These are phyloP conservation scores for Mycena kentingensis DNA, from an alignment of 768 basidiomycete genomes.

Conservation along the genomic window DNA sequence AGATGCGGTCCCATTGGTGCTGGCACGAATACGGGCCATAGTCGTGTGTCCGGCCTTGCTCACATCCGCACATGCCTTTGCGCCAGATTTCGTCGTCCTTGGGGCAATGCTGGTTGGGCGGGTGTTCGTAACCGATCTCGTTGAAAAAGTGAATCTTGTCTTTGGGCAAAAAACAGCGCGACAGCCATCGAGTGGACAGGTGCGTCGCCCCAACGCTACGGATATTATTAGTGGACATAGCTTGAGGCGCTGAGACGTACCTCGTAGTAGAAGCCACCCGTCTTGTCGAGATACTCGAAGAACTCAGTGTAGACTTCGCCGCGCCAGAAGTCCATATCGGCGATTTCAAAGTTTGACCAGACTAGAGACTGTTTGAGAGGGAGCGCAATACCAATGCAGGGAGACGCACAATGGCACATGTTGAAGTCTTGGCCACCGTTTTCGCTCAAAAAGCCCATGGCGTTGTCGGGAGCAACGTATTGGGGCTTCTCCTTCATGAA, in stretches of 20 bases:
- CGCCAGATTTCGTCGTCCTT: conserved; percentile 35
- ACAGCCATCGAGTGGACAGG: conserved; percentile 75
- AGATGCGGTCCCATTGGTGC: conserved; percentile 48
- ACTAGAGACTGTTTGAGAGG: conserved; percentile 31
- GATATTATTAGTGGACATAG: conserved; percentile 37
- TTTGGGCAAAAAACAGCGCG: conserved; percentile 56
- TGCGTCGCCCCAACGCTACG: conserved; percentile 57
- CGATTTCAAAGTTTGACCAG: conserved; percentile 75
- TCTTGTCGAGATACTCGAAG: conserved; percentile 62
- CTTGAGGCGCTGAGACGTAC: conserved; percentile 41
- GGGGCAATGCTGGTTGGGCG: conserved; percentile 56
- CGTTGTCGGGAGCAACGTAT: conserved; percentile 57
- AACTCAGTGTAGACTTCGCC: conserved; percentile 63
- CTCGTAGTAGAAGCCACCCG: conserved; percentile 71
- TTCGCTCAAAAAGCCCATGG: conserved; percentile 54
- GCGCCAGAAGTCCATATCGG: conserved; percentile 65
- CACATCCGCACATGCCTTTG: conserved; percentile 50
- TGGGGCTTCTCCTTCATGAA: conserved; percentile 57
- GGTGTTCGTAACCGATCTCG: conserved; percentile 43
- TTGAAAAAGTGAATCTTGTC: conserved; percentile 50
- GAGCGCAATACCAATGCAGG: neutral
- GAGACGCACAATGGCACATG: conserved; percentile 65
- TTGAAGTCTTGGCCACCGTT: conserved; percentile 64
- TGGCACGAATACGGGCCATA: conserved; percentile 61
- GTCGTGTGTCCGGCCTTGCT: conserved; percentile 57